Evolutionary conservation across 352 stramenopile species (phyloP).

Genomic region (Phytophthora ohioensis): DNA sequence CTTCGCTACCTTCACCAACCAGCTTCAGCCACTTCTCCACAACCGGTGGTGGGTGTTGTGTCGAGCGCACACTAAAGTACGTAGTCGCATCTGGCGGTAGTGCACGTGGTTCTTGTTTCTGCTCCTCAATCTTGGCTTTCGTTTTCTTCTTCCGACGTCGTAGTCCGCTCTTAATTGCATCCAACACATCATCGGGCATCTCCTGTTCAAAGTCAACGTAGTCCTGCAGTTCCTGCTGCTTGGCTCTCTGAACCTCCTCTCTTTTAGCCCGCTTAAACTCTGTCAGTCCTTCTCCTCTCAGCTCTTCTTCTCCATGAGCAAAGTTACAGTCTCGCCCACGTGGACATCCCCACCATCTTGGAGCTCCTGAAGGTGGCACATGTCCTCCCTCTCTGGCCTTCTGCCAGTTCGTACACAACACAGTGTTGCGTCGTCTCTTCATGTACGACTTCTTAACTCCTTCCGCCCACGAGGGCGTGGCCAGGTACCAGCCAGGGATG

Average conservation of each 20-base stretch:
- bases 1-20: slow-evolving; percentile 43
- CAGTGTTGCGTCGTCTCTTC: slow-evolving; percentile 85
- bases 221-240: slow-evolving; percentile 69
- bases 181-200: slow-evolving; percentile 67
- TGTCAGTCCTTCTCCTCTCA: slow-evolving; percentile 69
- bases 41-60: slow-evolving; percentile 25
- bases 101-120: slow-evolving; percentile 23
- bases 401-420: slow-evolving; percentile 78
- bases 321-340: slow-evolving; percentile 85
- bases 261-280: slow-evolving; percentile 80
- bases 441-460: slow-evolving; percentile 87
- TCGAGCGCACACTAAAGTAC: slow-evolving; percentile 41
- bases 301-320: slow-evolving; percentile 83
- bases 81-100: slow-evolving; percentile 44
- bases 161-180: slow-evolving; percentile 75
- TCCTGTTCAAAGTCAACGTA: slow-evolving; percentile 85
- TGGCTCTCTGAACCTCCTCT: slow-evolving; percentile 55
- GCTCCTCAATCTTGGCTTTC: slow-evolving; percentile 31
- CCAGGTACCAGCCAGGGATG: slow-evolving; percentile 86
- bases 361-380: slow-evolving; percentile 53
- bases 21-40: slow-evolving; percentile 54
- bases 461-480: slow-evolving; percentile 85
- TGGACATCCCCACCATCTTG: slow-evolving; percentile 85
- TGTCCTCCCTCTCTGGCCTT: slow-evolving; percentile 62
- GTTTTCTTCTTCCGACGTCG: slow-evolving; percentile 52